Evolutionary conservation across 768 basidiomycete genomes (phyloP).

Genomic region (Albatrellus ellisii): DNA sequence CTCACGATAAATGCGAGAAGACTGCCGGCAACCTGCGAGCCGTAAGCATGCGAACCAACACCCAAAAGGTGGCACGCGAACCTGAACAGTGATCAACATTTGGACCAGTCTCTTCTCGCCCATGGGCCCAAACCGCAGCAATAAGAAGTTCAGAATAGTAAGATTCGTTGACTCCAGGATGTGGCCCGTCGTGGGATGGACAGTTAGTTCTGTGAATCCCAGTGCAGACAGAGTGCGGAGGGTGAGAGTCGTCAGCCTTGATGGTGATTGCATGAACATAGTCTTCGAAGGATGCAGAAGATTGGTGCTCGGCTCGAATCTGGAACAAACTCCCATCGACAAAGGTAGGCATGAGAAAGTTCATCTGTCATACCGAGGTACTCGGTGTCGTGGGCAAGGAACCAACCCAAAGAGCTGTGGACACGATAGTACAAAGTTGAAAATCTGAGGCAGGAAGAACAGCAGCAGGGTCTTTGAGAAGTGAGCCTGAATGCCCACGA

Average conservation of each 20-base stretch:
- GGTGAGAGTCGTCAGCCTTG: conserved; percentile 35
- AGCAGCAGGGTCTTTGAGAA: conserved; percentile 93
- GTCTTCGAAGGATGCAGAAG: conserved; percentile 69
- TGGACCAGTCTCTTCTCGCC: conserved; percentile 69
- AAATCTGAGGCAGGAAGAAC: conserved; percentile 96
- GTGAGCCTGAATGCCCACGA: conserved; percentile 94
- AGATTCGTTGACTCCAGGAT: conserved; percentile 75
- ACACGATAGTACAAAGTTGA: conserved; percentile 91
- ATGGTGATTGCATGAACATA: conserved; percentile 45
- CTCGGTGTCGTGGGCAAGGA: conserved; percentile 86
- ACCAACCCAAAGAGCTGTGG: conserved; percentile 93
- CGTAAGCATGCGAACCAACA: neutral
- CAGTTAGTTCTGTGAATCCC: conserved; percentile 52
- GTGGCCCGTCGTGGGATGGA: conserved; percentile 36
- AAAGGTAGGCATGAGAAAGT: neutral
- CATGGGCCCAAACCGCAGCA: conserved; percentile 76
- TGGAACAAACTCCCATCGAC: conserved; percentile 17
- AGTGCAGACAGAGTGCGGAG: conserved; percentile 49
- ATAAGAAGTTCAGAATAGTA: conserved; percentile 80
- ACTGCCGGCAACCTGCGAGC: conserved; percentile 54
- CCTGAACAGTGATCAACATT: conserved; percentile 64
- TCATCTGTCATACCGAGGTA: conserved; percentile 55
- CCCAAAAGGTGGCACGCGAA: conserved; percentile 17
- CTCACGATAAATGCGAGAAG: conserved; percentile 72
- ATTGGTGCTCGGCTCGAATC: conserved; percentile 64